A percentile compares a stretch with the other conserved stretches of the same genome.
Evolutionary conservation across 768 basidiomycete genomes (phyloP).

Genomic region (Gloeophyllum trabeum): DNA sequence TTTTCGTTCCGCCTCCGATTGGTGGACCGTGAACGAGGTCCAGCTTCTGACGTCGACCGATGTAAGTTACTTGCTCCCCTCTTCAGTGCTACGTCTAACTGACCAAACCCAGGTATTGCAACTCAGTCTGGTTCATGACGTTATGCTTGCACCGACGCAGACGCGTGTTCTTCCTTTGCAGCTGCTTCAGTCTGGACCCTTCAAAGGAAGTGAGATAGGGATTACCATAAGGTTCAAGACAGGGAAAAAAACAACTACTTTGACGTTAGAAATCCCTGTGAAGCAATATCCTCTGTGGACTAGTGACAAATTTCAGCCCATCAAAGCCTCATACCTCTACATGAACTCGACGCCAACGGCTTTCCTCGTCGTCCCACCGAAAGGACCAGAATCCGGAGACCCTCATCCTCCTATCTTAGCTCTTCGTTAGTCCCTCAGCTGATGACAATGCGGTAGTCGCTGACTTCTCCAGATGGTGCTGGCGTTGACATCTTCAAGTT

Average conservation of each 20-base stretch:
- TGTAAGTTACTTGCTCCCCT: constrained; percentile 6
- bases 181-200: constrained; percentile 29
- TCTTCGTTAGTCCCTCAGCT: constrained; percentile 36
- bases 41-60: constrained; percentile 5
- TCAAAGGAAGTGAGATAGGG: constrained; percentile 23
- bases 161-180: constrained; percentile 46
- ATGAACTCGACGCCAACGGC: constrained; percentile 39
- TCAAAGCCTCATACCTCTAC: constrained; percentile 52
- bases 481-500: constrained; percentile 58
- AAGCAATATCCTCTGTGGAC: constrained; percentile 34
- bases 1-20: constrained; percentile 36
- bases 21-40: constrained; percentile 39
- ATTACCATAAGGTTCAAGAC: constrained; percentile 25
- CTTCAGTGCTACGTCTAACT: constrained; percentile 2
- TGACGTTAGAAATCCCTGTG: constrained; percentile 32
- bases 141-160: constrained; percentile 49
- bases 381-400: constrained; percentile 14
- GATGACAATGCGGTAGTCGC: neutral
- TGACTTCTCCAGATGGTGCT: constrained; percentile 58
- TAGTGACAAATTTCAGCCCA: constrained; percentile 18
- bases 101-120: constrained; percentile 9
- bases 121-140: constrained; percentile 11
- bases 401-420: constrained; percentile 45
- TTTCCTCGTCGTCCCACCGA: constrained; percentile 51
- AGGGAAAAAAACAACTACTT: constrained; percentile 5